Evolutionary conservation across 1,284 basidiomycete species (phyloP), one percentile per base, ranked within the genome.

Genomic region (Dichomitus squalens): DNA sequence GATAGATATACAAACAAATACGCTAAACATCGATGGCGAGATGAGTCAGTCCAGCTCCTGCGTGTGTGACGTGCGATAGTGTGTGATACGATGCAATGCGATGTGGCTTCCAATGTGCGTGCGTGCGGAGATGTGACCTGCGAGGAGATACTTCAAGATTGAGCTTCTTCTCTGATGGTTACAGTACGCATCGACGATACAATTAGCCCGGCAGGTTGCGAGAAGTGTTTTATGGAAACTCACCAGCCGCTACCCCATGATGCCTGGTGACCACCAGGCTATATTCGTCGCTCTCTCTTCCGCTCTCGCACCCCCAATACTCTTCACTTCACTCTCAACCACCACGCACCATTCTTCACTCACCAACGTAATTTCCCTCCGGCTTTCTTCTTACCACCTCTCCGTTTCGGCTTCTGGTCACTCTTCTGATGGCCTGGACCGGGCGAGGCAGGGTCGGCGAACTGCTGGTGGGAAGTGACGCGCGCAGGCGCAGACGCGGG

Each of bases 391-490:
- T 56, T 58, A 34, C 50, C 53, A 35, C 51, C 43, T 18, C 40
- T 60, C 7, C 59, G 58, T 49, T 56, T 58, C 25, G 51, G 41
- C 18, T 58, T 63, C 39, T 59, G 49, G 36, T 34, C 33, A 16
- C 38, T 18, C 48, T 59, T 63, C 36, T 39, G 55, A 1, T 51
- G 12, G 9, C 52, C 48, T n/a, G 27, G 23, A 23, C 29, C 21
- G 6, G 46, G 25, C 11, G 59, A 31, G 20, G 43, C 20, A 7
- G 55, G 59, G 14, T 52, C 47, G 7, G 52, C 41, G 35, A 33
- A 29, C 33, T 55, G 59, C 34, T 53, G 20, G 43, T 40, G 44
- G 18, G 43, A 27, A 16, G 43, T 44, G 43, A 18, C 40, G 34
- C 44, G 51, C 23, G 41, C 41, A 7, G 51, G 41, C 31, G 51